Base-by-base conservation (phyloP, 192 early-diverging fungal species). In the Neocallimastix lanati region DNA sequence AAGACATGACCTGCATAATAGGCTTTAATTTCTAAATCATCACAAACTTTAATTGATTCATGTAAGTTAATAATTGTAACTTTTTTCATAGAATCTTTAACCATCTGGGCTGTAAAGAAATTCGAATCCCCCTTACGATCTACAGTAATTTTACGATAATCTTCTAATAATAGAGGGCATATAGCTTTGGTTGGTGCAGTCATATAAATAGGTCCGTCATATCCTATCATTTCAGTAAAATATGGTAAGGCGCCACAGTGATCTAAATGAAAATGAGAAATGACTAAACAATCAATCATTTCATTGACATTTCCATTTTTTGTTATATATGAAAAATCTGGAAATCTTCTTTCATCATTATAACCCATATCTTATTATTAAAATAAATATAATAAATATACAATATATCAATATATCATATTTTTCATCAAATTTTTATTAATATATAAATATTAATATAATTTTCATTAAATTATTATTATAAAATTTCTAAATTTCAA, bases 211-310 rank as follows among this genome's bases (percentile, higher is more conserved):
- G 96, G 96, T 12, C 97, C 97, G 78, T 93, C 90, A 84, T 96
- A 99, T 3, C 96, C 96, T 84, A 91, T 91, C 84, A 93, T 92
- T 84, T 99, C 96, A 16, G 95, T 98, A 81, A 99, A 97, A 83
- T 93, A 93, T 0, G 97, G 96, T 18, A 99, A 84, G 1, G 96
- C 95, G 12, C 97, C 97, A 83, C 97, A 98, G 86, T 99, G 97
- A 88, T 99, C 97, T 77, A 99, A 88, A 81, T 99, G 97, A 82
- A 99, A 99, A 83, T 99, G 97, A 37, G 92, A 93, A 28, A 99
- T 95, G 78, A 99, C 93, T 25, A 99, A 91, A 80, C 91, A 92
- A 87, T 99, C 97, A 67, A 99, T 84, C 77, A 91, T 87, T 28
- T 88, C 88, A 37, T 92, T 95, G 82, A 92, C 96, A 80, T 94